Percentiles rank a stretch among this genome's conserved stretches.
These are phyloP conservation scores for Phaeosphaeria sp. DNA, from an alignment of 2,329 filamentous ascomycete genomes.

Conservation along the genomic window DNA sequence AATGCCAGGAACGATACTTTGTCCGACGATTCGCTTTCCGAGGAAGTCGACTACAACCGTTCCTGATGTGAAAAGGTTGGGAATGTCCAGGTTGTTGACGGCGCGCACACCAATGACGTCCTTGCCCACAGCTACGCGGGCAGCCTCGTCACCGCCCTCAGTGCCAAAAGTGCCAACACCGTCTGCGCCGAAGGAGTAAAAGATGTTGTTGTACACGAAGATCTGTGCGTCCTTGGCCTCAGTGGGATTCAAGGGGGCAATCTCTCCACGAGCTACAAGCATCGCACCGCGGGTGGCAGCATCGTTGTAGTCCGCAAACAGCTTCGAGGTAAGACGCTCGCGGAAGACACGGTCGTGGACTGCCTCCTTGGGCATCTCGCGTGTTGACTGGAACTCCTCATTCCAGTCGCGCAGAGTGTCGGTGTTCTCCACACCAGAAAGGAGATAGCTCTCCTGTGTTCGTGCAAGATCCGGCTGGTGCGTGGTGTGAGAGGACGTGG, in stretches of 20 bases:
- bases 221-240: slow-evolving; percentile 94
- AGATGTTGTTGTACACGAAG: slow-evolving; percentile 99
- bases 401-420: slow-evolving; percentile 98
- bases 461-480: slow-evolving; percentile 87
- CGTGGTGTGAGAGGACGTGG: slow-evolving; percentile 67
- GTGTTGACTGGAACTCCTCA: slow-evolving; percentile 96
- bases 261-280: slow-evolving; percentile 88
- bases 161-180: slow-evolving; percentile 96
- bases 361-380: slow-evolving; percentile 89
- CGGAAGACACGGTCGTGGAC: slow-evolving; percentile 96
- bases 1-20: slow-evolving; percentile 97
- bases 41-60: slow-evolving; percentile 97
- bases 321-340: slow-evolving; percentile 90
- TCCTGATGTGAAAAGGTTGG: slow-evolving; percentile 91
- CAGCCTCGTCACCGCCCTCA: slow-evolving; percentile 95
- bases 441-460: slow-evolving; percentile 89
- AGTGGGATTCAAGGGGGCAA: slow-evolving; percentile 92
- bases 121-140: slow-evolving; percentile 93
- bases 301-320: slow-evolving; percentile 98
- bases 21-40: slow-evolving; percentile 94
- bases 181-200: slow-evolving; percentile 98
- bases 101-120: slow-evolving; percentile 93
- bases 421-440: slow-evolving; percentile 89
- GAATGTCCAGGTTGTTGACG: slow-evolving; percentile 96
- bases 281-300: slow-evolving; percentile 91